phyloP scores from a whole-genome alignment of 78 protist genomes.

The Dictyostelium capitatum region DNA sequence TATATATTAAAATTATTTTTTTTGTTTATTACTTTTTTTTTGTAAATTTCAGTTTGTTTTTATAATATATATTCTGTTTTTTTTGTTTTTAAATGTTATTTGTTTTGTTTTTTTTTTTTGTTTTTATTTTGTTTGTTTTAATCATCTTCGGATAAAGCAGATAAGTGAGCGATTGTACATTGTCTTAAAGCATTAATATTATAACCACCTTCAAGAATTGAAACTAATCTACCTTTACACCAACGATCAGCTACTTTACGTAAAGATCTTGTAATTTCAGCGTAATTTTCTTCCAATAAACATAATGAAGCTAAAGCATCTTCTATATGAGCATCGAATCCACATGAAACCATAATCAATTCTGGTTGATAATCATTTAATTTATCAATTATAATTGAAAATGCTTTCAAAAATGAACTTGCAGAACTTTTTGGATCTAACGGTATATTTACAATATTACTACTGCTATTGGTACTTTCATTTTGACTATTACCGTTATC shows the following conservation, averaged over 20 bases:
- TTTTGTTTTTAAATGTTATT: not conserved
- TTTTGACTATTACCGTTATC: not conserved
- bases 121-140: not conserved
- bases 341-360: conserved; percentile 63
- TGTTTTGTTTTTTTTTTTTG: not conserved
- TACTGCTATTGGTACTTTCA: not conserved
- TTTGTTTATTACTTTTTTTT: too few species aligned
- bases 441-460: conserved; percentile 74
- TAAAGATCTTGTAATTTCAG: conserved; percentile 47
- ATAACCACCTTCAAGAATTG: conserved; percentile 80
- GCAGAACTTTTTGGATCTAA: conserved; percentile 71
- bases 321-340: conserved; percentile 80
- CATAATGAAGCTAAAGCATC: conserved; percentile 70
- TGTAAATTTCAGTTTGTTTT: not conserved
- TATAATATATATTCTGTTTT: not conserved
- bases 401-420: conserved; percentile 55
- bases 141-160: conserved; percentile 55
- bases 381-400: conserved; percentile 48
- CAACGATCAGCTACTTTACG: conserved; percentile 64
- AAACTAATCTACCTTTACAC: conserved; percentile 73
- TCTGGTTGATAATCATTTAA: conserved; percentile 84
- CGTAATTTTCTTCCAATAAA: conserved; percentile 52
- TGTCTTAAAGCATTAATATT: conserved; percentile 69
- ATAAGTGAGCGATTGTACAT: conserved; percentile 74
- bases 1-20: not conserved